Percentiles rank a stretch among this genome's conserved stretches.
Evolutionary conservation across 495 filamentous ascomycete species (phyloP).

Genomic region (Daldinia concentrica): DNA sequence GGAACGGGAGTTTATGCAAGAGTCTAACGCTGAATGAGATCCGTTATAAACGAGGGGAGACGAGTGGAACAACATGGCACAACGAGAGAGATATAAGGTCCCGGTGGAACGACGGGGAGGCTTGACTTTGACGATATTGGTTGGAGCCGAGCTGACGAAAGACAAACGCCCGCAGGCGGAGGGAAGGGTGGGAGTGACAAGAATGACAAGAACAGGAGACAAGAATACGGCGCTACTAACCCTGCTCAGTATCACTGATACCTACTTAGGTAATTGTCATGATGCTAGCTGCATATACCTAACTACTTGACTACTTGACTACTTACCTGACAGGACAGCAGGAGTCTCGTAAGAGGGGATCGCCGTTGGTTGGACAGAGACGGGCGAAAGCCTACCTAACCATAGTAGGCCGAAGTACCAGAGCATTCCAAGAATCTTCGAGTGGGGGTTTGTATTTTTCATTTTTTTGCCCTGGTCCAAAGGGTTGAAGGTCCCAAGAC

Average conservation of each 20-base stretch:
- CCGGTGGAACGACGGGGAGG: slow-evolving; percentile 39
- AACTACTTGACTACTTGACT: not conserved
- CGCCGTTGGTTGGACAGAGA: slow-evolving; percentile 11
- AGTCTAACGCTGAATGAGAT: slow-evolving; percentile 37
- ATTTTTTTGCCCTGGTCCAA: not conserved
- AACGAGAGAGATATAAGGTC: slow-evolving; percentile 43
- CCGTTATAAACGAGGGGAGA: slow-evolving; percentile 45
- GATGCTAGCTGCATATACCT: slow-evolving; percentile 12
- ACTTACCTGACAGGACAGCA: not conserved
- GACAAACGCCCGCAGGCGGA: slow-evolving; percentile 37
- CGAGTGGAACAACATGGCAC: slow-evolving; percentile 49
- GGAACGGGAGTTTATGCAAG: slow-evolving; percentile 40
- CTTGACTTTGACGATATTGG: slow-evolving; percentile 37
- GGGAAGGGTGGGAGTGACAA: slow-evolving; percentile 14
- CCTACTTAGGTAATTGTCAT: slow-evolving; percentile 36
- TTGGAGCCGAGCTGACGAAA: slow-evolving; percentile 46
- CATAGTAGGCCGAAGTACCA: slow-evolving; percentile 10
- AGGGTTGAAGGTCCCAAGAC: slow-evolving; percentile 14
- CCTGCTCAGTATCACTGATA: slow-evolving; percentile 26
- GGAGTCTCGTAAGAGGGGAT: slow-evolving; percentile 5
- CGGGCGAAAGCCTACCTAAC: slow-evolving; percentile 26
- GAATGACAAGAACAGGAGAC: slow-evolving; percentile 16
- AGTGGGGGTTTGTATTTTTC: slow-evolving; percentile 26
- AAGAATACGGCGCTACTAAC: slow-evolving; percentile 30
- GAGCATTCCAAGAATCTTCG: slow-evolving; percentile 26